Evolutionary conservation across 2,329 filamentous ascomycete species (phyloP), one percentile per base, ranked within the genome.

Genomic region (Xylariaceae sp.): DNA sequence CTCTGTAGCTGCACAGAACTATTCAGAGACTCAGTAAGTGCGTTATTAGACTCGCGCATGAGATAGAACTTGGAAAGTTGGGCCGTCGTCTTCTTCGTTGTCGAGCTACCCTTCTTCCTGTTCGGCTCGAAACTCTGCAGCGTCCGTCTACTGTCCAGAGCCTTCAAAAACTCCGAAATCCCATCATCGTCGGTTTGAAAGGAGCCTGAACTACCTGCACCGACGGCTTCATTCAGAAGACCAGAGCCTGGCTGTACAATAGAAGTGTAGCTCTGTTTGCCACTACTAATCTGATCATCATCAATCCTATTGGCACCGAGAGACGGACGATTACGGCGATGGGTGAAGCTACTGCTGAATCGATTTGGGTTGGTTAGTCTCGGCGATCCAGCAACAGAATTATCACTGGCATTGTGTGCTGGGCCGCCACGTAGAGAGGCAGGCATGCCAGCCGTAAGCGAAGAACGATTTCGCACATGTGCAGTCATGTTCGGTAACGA

Each of bases 271-370:
- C 88, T 92, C 62, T 88, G 88, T 65, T 88, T 87, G n/a, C 88
- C 89, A 70, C 92, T 97, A 73, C 88, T 91, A 41, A 78, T 79
- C 69, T 89, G 88, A 67, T 92, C 89, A 62, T 92, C 88, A 55
- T 90, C 88, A 1, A 73, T 79, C 63, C 82, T 87, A 69, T 87
- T 90, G 17, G 84, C 81, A 17, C 89, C 88, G 58, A 88, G 88
- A 0, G 92, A 95, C 23, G 87, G 84, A 50, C 92, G 85, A 34
- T 84, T 88, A 57, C 90, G 85, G 51, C 94, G 85, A 71, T 96
- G 91, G 5, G 88, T 89, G 69, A 99, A 99, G 69, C 92, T 96
- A 73, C 93, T 97, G 73, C 91, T 96, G 72, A 95, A 97, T 51
- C 90, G 86, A 61, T 86, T 87, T n/a, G 89, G 86, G 0, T 88